phyloP scores from a whole-genome alignment of 352 stramenopile species.

The Pythium dissotocum region DNA sequence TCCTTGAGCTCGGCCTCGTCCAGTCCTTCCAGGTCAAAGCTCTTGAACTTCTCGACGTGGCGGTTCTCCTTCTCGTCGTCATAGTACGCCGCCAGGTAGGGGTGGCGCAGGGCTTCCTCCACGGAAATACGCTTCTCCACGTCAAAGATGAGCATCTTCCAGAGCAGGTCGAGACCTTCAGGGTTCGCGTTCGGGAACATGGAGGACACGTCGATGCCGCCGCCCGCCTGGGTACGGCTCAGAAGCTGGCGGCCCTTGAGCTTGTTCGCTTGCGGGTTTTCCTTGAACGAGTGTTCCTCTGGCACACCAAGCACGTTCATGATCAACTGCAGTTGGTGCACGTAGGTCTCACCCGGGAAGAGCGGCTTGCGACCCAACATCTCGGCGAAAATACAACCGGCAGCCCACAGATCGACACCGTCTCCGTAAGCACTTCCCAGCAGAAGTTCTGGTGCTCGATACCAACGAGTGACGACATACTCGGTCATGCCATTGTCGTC shows the following conservation, averaged over 20 bases:
- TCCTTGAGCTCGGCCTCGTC: constrained; percentile 85
- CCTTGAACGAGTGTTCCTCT: constrained; percentile 87
- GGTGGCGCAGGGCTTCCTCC: constrained; percentile 94
- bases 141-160: constrained; percentile 92
- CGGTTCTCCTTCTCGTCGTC: constrained; percentile 70
- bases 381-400: constrained; percentile 87
- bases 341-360: constrained; percentile 85
- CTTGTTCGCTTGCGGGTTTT: constrained; percentile 87
- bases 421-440: constrained; percentile 84
- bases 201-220: constrained; percentile 76
- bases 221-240: constrained; percentile 77
- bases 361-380: constrained; percentile 87
- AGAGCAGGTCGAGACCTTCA: constrained; percentile 78
- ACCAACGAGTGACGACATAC: constrained; percentile 91
- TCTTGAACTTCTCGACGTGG: constrained; percentile 78
- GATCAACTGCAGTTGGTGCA: constrained; percentile 87
- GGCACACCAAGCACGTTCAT: constrained; percentile 89
- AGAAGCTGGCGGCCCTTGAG: constrained; percentile 84
- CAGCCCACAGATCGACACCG: constrained; percentile 84
- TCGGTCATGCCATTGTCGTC: constrained; percentile 91
- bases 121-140: constrained; percentile 96
- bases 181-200: constrained; percentile 89
- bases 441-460: constrained; percentile 83
- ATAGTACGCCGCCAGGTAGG: constrained; percentile 93
- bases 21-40: constrained; percentile 84